phyloP scores from a whole-genome alignment of 345 rosid genomes.

The Turritis glabra region DNA sequence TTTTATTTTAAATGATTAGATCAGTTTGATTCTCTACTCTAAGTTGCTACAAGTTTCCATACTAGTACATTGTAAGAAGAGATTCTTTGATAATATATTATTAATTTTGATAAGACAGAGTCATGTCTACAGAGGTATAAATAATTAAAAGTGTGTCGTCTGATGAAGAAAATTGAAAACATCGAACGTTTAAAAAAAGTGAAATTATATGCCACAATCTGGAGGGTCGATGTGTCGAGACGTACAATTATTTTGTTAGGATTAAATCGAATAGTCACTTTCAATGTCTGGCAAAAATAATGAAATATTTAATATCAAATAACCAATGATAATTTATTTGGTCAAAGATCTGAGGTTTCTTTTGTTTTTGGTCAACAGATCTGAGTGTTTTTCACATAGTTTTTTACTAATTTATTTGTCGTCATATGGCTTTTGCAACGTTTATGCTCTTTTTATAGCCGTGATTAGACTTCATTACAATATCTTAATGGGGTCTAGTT shows the following conservation, averaged over 20 bases:
- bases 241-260: slow-evolving; percentile 43
- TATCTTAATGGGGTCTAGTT: slow-evolving; percentile 11
- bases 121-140: slow-evolving; percentile 29
- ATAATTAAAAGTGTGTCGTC: slow-evolving; percentile 9
- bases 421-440: slow-evolving; percentile 19
- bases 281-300: slow-evolving; percentile 37
- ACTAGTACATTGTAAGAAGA: slow-evolving; percentile 45
- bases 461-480: slow-evolving; percentile 33
- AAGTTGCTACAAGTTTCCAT: slow-evolving; percentile 45
- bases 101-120: slow-evolving; percentile 29
- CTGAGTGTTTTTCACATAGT: slow-evolving; percentile 30
- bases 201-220: slow-evolving; percentile 37
- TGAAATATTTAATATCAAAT: slow-evolving; percentile 19
- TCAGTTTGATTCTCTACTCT: slow-evolving; percentile 38
- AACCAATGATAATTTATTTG: slow-evolving; percentile 31
- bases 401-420: slow-evolving; percentile 27
- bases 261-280: slow-evolving; percentile 41
- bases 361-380: slow-evolving; percentile 38
- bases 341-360: slow-evolving; percentile 39
- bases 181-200: slow-evolving; percentile 17
- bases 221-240: slow-evolving; percentile 43
- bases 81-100: slow-evolving; percentile 40
- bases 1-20: slow-evolving; percentile 17
- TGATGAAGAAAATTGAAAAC: slow-evolving; percentile 35
- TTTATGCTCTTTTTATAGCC: slow-evolving; percentile 27